Evolutionary conservation across 306 rosid species (phyloP).

Genomic region (Morella rubra): DNA sequence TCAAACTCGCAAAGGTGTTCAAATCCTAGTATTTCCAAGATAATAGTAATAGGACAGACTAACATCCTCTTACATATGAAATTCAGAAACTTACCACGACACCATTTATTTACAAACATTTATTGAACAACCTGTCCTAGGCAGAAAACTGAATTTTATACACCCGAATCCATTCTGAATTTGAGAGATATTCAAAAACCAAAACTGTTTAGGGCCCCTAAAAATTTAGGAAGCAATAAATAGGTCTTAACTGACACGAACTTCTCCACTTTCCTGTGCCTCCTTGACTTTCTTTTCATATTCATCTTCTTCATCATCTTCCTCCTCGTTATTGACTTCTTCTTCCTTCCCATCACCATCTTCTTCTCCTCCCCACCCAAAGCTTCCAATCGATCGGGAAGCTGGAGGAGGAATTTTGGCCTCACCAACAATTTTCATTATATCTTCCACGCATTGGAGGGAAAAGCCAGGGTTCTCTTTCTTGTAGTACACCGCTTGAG

Average conservation of each 20-base stretch:
- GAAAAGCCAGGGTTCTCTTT: conserved; percentile 80
- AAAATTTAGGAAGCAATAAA: conserved; percentile 10
- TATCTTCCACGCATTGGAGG: conserved; percentile 64
- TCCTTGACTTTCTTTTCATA: conserved; percentile 76
- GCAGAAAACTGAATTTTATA: conserved; percentile 43
- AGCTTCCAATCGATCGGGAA: conserved; percentile 59
- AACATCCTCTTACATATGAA: conserved; percentile 21
- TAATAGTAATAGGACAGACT: conserved; percentile 28
- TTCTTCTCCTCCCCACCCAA: conserved; percentile 76
- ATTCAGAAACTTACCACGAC: conserved; percentile 29
- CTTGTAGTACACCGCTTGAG: conserved; percentile 67
- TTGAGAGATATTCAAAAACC: conserved; percentile 33
- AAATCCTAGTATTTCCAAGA: conserved; percentile 14
- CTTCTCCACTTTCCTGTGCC: conserved; percentile 69
- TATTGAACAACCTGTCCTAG: conserved; percentile 37
- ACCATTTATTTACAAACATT: conserved; percentile 37
- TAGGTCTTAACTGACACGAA: conserved; percentile 38
- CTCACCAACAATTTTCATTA: conserved; percentile 75
- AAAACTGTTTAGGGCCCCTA: conserved; percentile 39
- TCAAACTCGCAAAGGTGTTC: conserved; percentile 19
- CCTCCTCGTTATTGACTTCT: conserved; percentile 34
- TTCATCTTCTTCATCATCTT: conserved; percentile 49
- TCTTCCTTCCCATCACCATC: conserved; percentile 49
- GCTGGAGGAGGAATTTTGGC: conserved; percentile 57
- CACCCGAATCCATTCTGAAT: conserved; percentile 36